Base-by-base conservation (phyloP, 2,329 filamentous ascomycete species). In the Cercospora zeae-maydis region DNA sequence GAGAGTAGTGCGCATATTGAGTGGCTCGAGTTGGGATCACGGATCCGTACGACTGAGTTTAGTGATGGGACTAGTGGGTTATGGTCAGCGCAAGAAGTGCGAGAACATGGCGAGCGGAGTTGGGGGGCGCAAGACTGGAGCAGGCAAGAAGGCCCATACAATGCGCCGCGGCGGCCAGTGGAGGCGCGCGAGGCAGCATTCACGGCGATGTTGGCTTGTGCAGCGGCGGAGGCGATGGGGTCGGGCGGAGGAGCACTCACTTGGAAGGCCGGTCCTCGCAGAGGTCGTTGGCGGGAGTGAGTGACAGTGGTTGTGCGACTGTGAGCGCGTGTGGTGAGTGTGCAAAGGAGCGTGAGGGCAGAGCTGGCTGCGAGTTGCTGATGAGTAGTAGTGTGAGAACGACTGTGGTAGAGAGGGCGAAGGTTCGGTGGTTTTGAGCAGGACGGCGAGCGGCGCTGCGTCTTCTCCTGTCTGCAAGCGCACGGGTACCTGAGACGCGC, bases 1-100 rank as follows among this genome's bases (percentile, higher is more conserved):
- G 55, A 77, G 37, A 42, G 73, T 65, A 60, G 54, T 37, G n/a
- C 56, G 47, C 62, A 52, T 24, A 33, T 54, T 55, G 62, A 8
- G 27, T 9, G 6, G 21, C 11, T 47, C 14, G 42, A 24, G 42
- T 1, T 16, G 56, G 66, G 64, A 68, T 68, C 62, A 61, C 66
- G 61, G 66, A 66, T 66, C 62, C 60, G 49, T 54, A 59, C 45
- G 59, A 63, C 42, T 58, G 63, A 37, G 16, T 60, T 21, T 54
- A 31, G 55, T 60, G 30, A 61, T 61, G 42, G 57, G 59, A n/a
- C 57, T 59, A 57, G 9, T 34, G 42, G 37, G 39, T 30, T 51
- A 57, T 56, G 51, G 55, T 67, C 55, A 67, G 66, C 66, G 56
- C 39, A n/a, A 53, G 53, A 55, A 31, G 49, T 63, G 33, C 57